Evolutionary conservation across 2,329 filamentous ascomycete genomes (phyloP).

Genomic region (Mycosphaerella sp.): DNA sequence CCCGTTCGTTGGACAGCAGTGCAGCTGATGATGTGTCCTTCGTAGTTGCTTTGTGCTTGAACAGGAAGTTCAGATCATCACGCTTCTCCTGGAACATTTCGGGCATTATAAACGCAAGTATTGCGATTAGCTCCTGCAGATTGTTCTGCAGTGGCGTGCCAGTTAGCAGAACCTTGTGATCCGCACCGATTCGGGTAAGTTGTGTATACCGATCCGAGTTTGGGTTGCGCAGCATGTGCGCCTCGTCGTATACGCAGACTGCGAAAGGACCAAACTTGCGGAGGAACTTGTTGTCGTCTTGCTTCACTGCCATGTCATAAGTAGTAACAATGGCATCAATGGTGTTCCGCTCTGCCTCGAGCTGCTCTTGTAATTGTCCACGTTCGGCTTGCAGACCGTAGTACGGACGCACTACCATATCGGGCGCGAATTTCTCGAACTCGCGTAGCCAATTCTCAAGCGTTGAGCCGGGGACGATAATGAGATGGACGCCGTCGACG

Average conservation of each 20-base stretch:
- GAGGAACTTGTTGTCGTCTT: constrained; percentile 59
- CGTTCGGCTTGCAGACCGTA: constrained; percentile 64
- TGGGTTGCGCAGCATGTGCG: constrained; percentile 86
- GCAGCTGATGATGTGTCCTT: constrained; percentile 70
- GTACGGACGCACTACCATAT: constrained; percentile 65
- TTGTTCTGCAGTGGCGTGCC: constrained; percentile 95
- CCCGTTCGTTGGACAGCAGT: constrained; percentile 78
- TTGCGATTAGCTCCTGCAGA: constrained; percentile 79
- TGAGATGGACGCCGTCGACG: constrained; percentile 65
- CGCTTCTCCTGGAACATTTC: constrained; percentile 69
- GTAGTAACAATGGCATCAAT: constrained; percentile 68
- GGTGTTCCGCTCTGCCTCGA: constrained; percentile 57
- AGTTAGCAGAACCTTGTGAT: constrained; percentile 80
- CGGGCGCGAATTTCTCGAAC: constrained; percentile 79
- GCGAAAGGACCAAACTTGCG: constrained; percentile 48
- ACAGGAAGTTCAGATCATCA: constrained; percentile 77
- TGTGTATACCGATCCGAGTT: constrained; percentile 75
- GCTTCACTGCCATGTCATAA: constrained; percentile 58
- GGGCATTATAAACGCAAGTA: constrained; percentile 92
- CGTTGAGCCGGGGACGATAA: constrained; percentile 89
- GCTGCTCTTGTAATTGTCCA: constrained; percentile 59
- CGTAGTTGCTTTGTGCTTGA: constrained; percentile 84
- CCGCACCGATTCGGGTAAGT: constrained; percentile 67
- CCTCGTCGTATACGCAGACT: constrained; percentile 81
- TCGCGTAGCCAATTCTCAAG: constrained; percentile 94